phyloP scores from a whole-genome alignment of 371 early-diverging fungal species.

The Actinomortierella wolfii region DNA sequence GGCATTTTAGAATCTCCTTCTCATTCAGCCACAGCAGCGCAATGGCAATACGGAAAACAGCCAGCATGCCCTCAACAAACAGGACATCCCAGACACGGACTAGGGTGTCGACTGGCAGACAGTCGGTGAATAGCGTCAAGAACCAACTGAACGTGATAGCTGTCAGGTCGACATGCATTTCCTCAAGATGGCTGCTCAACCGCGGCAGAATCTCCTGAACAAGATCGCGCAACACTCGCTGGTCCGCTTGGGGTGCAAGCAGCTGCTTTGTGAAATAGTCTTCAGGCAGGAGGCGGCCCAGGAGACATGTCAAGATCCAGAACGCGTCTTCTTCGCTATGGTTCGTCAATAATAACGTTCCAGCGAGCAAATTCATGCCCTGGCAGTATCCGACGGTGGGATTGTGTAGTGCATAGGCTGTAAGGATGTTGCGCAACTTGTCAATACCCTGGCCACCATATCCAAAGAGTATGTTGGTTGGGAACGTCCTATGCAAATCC shows the following conservation, averaged over 20 bases:
- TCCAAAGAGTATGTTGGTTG: constrained; percentile 45
- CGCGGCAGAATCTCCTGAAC: constrained; percentile 43
- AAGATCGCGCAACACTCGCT: constrained; percentile 43
- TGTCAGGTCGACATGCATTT: constrained; percentile 42
- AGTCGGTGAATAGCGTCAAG: constrained; percentile 46
- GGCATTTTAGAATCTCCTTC: constrained; percentile 47
- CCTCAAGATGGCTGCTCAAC: constrained; percentile 32
- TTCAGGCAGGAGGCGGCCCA: constrained; percentile 39
- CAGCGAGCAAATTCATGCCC: constrained; percentile 50
- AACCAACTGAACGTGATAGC: constrained; percentile 53
- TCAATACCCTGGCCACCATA: constrained; percentile 42
- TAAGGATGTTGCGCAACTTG: constrained; percentile 42
- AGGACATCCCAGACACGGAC: constrained; percentile 50
- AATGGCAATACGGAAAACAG: constrained; percentile 42
- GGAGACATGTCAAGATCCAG: constrained; percentile 44
- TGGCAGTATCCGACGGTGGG: constrained; percentile 49
- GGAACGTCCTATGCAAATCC: constrained; percentile 49
- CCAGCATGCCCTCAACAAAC: constrained; percentile 44
- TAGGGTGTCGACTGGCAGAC: constrained; percentile 39
- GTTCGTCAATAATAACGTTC: constrained; percentile 41
- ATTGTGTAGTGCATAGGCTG: constrained; percentile 48
- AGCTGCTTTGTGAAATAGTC: constrained; percentile 47
- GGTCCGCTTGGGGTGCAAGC: constrained; percentile 45
- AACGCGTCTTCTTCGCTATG: constrained; percentile 47
- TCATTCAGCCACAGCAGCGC: constrained; percentile 50